Evolutionary conservation across 2,329 filamentous ascomycete species (phyloP), one percentile per base, ranked within the genome.

Genomic region (Aspergillus ruber): DNA sequence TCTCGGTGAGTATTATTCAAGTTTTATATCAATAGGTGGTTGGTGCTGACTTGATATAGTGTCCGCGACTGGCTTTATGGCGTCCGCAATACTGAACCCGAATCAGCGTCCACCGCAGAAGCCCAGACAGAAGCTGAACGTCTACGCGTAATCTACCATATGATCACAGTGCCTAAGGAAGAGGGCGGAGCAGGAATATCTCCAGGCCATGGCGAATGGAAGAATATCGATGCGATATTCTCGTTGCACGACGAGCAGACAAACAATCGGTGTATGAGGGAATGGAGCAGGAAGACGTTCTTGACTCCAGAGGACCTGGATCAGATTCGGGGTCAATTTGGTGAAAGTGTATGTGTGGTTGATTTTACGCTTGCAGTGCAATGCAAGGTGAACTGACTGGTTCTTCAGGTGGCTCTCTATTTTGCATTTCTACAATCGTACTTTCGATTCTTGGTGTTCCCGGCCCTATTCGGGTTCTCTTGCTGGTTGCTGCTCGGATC

Each of bases 381-480:
- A 29, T 29, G 25, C 25, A 29, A 29, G 25, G 25, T 29, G 4
- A 29, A 29, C 18, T 27, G 18, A 21, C 20, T 23, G 29, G 3
- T 12, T 17, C 25, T 42, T 15, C 53, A 82, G 77, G 86, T 97
- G 49, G 91, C 88, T 39, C 95, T 95, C 68, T 97, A 97, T 73
- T 97, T 97, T 66, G 88, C 90, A 25, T 97, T 97, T 63, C 76
- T 95, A 40, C 88, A 95, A 66, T 86, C 86, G n/a, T 97, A 97
- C 70, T 95, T 95, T 67, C 78, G 81, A 51, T 95, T 95, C 64
- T 75, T 96, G 41, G 70, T 88, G 15, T 86, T 93, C 53, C 90
- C 90, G 0, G 88, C 90, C 2, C 81, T 78, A 3, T 85, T 94
- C 58, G 91, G 93, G 1, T 78, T 88, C 45, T 80, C 79, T 0